These are phyloP conservation scores for Aureobasidium sp. DNA, from an alignment of 2,329 filamentous ascomycete species.

Conservation along the genomic window DNA sequence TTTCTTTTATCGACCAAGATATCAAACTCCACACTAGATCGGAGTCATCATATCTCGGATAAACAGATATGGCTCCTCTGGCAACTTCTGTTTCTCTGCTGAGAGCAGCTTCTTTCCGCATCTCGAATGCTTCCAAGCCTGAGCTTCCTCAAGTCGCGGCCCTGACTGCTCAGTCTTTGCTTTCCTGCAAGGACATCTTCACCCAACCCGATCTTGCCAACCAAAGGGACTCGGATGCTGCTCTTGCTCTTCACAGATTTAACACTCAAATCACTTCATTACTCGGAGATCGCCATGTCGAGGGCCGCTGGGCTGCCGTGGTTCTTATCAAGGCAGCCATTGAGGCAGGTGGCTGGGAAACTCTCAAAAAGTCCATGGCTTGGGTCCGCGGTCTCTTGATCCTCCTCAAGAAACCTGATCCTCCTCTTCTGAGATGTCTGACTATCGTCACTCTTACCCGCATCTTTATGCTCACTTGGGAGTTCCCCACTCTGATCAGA, in stretches of 20 bases:
- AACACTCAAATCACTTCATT: slow-evolving; percentile 82
- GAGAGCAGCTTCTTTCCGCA: slow-evolving; percentile 70
- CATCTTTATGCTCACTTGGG: slow-evolving; percentile 85
- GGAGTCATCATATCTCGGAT: not conserved
- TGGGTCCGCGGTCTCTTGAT: slow-evolving; percentile 84
- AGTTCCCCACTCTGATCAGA: slow-evolving; percentile 83
- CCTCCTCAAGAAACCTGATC: slow-evolving; percentile 84
- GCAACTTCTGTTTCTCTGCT: slow-evolving; percentile 48
- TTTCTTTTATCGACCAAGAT: not conserved
- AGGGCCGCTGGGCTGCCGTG: slow-evolving; percentile 81
- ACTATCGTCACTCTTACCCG: slow-evolving; percentile 80
- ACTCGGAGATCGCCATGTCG: slow-evolving; percentile 77
- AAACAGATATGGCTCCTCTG: slow-evolving; percentile 16
- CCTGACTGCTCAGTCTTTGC: slow-evolving; percentile 66
- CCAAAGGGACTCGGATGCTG: slow-evolving; percentile 68
- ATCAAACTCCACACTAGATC: not conserved
- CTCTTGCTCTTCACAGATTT: slow-evolving; percentile 82
- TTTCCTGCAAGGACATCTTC: slow-evolving; percentile 64
- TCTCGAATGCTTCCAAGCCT: slow-evolving; percentile 75
- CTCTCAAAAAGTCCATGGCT: slow-evolving; percentile 73
- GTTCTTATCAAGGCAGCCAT: slow-evolving; percentile 83
- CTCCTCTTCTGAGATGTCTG: slow-evolving; percentile 78
- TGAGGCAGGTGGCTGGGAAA: slow-evolving; percentile 87
- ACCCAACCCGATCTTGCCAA: slow-evolving; percentile 66
- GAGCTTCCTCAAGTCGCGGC: slow-evolving; percentile 80